Percentiles rank a stretch among this genome's conserved stretches.
Evolutionary conservation across 2,329 filamentous ascomycete species (phyloP).

Genomic region (Xylariaceae sp.): DNA sequence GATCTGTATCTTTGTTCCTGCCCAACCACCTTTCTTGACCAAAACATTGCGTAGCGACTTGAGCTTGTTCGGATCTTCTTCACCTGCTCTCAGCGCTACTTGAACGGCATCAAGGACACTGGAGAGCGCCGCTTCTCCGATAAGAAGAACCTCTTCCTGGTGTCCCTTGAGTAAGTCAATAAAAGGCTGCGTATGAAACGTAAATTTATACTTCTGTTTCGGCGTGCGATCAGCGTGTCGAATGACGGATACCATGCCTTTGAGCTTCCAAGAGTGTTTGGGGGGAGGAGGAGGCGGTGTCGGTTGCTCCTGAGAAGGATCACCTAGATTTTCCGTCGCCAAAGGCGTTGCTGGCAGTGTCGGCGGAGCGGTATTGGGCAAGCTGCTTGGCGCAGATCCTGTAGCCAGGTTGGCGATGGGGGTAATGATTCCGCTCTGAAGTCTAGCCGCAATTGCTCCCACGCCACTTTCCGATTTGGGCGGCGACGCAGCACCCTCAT

Average conservation of each 20-base stretch:
- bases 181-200: constrained; percentile 94
- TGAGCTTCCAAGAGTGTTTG: constrained; percentile 96
- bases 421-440: constrained; percentile 33
- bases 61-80: constrained; percentile 87
- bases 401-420: constrained; percentile 24
- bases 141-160: constrained; percentile 91
- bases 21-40: constrained; percentile 88
- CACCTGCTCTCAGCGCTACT: constrained; percentile 68
- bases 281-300: constrained; percentile 64
- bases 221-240: constrained; percentile 95
- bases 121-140: constrained; percentile 81
- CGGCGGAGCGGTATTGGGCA: constrained; percentile 35
- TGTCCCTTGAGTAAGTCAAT: constrained; percentile 92
- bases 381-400: constrained; percentile 29
- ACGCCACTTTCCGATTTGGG: constrained; percentile 21
- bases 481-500: constrained; percentile 17
- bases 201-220: constrained; percentile 99
- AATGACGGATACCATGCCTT: constrained; percentile 95
- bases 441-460: constrained; percentile 23
- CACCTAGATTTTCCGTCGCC: constrained; percentile 22
- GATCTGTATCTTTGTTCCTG: constrained; percentile 96
- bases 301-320: constrained; percentile 31
- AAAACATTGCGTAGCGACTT: constrained; percentile 79
- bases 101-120: constrained; percentile 89
- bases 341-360: constrained; percentile 32